Conservation (phyloP, 495 filamentous ascomycete species). For the Friedmanniomyces endolithicus region DNA sequence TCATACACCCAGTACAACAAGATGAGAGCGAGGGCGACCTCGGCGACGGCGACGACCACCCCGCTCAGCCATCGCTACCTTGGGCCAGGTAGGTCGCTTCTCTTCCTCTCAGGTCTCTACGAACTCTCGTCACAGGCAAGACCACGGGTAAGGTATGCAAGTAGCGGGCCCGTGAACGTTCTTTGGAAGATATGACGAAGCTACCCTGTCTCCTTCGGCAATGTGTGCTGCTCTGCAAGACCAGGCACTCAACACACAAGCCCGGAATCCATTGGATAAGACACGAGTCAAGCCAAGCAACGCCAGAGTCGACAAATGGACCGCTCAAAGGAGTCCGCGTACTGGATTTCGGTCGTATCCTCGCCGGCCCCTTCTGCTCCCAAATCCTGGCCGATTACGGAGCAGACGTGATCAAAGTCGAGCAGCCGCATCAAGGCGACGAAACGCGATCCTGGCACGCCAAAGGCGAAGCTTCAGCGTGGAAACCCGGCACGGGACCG, state of each 20-base stretch:
- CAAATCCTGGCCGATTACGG: conserved; percentile 24
- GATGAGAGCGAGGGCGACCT: too few relatives aligned
- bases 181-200: background rate
- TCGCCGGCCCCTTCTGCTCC: conserved; percentile 22
- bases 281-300: background rate
- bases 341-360: conserved; percentile 21
- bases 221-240: background rate
- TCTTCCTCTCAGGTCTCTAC: too few relatives aligned
- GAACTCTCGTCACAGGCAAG: too few relatives aligned
- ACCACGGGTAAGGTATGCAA: too few relatives aligned
- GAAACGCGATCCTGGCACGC: conserved; percentile 22
- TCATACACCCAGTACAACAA: too few relatives aligned
- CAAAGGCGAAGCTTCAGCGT: conserved; percentile 16
- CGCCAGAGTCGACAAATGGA: background rate
- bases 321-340: conserved; percentile 18
- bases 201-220: background rate
- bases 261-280: background rate
- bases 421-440: conserved; percentile 21
- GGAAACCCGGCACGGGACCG: conserved; percentile 17
- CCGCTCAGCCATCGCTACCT: too few relatives aligned
- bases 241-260: background rate
- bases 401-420: conserved; percentile 27
- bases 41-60: too few relatives aligned
- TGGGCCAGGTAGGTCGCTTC: too few relatives aligned
- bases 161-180: too few relatives aligned